phyloP scores from a whole-genome alignment of 78 protist species.

The Dictyostelium purpureum region DNA sequence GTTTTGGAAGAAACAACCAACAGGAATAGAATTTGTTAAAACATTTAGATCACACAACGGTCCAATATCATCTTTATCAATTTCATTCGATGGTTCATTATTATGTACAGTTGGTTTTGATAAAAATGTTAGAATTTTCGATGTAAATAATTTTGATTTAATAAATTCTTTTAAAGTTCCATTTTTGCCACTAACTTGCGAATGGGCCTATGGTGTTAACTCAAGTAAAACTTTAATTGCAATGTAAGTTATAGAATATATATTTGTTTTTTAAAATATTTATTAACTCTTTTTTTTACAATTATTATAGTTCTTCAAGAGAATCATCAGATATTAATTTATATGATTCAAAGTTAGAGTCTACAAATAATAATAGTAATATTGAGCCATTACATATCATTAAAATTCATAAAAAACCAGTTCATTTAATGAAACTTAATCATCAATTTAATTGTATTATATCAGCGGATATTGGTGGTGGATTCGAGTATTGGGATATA shows the following conservation, averaged over 20 bases:
- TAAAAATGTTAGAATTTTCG: conserved; percentile 88
- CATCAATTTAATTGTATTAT: conserved; percentile 21
- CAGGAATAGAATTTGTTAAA: conserved; percentile 95
- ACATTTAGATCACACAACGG: conserved; percentile 91
- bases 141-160: conserved; percentile 93
- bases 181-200: conserved; percentile 76
- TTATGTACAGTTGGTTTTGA: conserved; percentile 84
- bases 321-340: conserved; percentile 68
- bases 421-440: conserved; percentile 74
- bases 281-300: not conserved
- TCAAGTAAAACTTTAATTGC: conserved; percentile 57
- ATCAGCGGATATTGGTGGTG: conserved; percentile 83
- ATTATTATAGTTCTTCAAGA: conserved; percentile 27
- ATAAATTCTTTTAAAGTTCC: conserved; percentile 83
- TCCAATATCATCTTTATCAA: conserved; percentile 44
- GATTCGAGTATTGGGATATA: conserved; percentile 88
- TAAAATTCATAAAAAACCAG: conserved; percentile 43
- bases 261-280: not conserved
- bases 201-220: conserved; percentile 55
- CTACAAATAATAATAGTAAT: not conserved
- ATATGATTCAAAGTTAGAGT: conserved; percentile 44
- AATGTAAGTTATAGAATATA: conserved; percentile 28
- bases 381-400: not conserved
- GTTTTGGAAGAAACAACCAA: conserved; percentile 94
- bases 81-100: conserved; percentile 80